Percentiles rank a stretch among this genome's conserved stretches.
phyloP scores from a whole-genome alignment of 768 basidiomycete genomes.

The Exidia glandulosa region DNA sequence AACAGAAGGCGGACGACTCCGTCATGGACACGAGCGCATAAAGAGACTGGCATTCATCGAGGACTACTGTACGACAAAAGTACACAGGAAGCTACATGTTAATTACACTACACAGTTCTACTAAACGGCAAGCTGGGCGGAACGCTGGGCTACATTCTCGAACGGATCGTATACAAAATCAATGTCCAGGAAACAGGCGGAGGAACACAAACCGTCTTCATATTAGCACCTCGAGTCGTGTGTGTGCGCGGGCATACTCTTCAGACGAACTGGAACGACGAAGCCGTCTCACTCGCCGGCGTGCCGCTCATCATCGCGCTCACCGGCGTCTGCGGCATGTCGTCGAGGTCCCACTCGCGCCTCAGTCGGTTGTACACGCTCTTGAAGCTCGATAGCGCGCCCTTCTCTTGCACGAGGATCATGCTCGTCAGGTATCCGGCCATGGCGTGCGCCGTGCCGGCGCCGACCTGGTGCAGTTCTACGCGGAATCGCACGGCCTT shows the following conservation, averaged over 20 bases:
- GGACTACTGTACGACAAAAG: neutral
- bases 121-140: no score
- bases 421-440: conserved; percentile 48
- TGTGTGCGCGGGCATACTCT: neutral
- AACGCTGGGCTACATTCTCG: no score
- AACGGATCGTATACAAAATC: no score
- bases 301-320: neutral
- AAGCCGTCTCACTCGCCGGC: neutral
- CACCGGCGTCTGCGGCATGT: neutral
- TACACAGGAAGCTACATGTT: neutral
- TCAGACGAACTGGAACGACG: neutral
- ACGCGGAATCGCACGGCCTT: conserved; percentile 78
- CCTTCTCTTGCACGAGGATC: conserved; percentile 72
- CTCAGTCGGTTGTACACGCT: conserved; percentile 55
- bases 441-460: conserved; percentile 18
- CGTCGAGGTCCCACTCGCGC: conserved; percentile 59
- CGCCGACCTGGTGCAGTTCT: conserved; percentile 43
- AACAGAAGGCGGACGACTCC: neutral
- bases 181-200: neutral
- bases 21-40: neutral
- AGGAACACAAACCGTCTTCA: neutral
- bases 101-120: no score
- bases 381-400: conserved; percentile 74
- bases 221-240: neutral
- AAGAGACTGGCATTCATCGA: neutral